These are phyloP conservation scores for Talaromyces borbonicus DNA, from an alignment of 495 filamentous ascomycete genomes.

Conservation along the genomic window DNA sequence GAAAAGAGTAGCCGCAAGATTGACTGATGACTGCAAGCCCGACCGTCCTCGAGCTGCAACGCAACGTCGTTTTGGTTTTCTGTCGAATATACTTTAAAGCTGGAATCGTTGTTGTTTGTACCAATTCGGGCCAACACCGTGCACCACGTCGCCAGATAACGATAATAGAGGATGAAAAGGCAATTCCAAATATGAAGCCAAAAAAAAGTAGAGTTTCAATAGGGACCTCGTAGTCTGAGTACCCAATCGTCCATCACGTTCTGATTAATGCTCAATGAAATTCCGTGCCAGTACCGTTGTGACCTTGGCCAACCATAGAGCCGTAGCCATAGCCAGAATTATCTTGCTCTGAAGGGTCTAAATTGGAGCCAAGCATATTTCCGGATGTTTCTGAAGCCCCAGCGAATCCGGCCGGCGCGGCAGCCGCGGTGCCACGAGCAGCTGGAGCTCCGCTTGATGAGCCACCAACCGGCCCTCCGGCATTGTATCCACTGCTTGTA, in stretches of 20 bases:
- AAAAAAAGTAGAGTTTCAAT: background rate
- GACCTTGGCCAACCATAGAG: slow-evolving; percentile 48
- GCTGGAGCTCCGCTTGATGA: slow-evolving; percentile 34
- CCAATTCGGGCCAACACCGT: too few relatives aligned
- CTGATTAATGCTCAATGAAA: slow-evolving; percentile 28
- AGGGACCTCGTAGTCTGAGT: background rate
- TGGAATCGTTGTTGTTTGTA: too few relatives aligned
- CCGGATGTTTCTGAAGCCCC: slow-evolving; percentile 47
- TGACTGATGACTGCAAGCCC: background rate
- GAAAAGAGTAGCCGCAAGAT: background rate
- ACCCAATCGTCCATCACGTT: background rate
- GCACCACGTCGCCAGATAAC: too few relatives aligned
- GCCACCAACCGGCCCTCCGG: slow-evolving; percentile 38
- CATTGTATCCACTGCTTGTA: slow-evolving; percentile 58
- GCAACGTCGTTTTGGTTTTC: slow-evolving; percentile 4
- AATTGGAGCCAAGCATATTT: slow-evolving; percentile 49
- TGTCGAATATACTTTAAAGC: slow-evolving; percentile 3
- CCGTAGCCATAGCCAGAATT: slow-evolving; percentile 51
- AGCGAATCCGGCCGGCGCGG: slow-evolving; percentile 36
- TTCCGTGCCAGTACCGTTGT: slow-evolving; percentile 58
- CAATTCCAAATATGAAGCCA: background rate
- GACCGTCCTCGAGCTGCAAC: background rate
- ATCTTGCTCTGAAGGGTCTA: slow-evolving; percentile 52
- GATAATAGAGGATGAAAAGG: background rate
- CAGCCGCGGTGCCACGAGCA: slow-evolving; percentile 21